These are phyloP conservation scores for Wickerhamiella cacticola DNA, from an alignment of 805 yeast genomes.

Conservation along the genomic window DNA sequence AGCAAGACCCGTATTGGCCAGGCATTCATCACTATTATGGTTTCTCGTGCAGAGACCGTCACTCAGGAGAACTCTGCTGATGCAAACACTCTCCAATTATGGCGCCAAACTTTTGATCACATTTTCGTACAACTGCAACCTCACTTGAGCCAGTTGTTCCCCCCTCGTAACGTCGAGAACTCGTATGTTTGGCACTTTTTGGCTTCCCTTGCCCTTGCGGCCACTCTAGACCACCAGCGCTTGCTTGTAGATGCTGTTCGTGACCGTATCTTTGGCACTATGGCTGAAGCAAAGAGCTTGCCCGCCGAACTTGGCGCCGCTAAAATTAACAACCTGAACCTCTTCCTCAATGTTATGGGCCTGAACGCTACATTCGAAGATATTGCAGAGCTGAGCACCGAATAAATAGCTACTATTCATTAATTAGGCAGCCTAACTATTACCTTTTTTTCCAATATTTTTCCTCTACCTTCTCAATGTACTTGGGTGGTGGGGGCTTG, in stretches of 20 bases:
- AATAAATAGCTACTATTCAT: background rate
- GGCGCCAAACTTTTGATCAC: constrained; percentile 74
- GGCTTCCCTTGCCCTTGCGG: constrained; percentile 87
- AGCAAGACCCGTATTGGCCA: constrained; percentile 64
- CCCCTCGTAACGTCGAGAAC: constrained; percentile 53
- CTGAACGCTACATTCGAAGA: constrained; percentile 82
- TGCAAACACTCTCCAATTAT: constrained; percentile 35
- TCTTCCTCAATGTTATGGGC: constrained; percentile 94
- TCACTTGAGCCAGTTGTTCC: constrained; percentile 67
- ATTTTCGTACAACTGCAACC: constrained; percentile 71
- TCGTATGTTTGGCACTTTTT: constrained; percentile 93
- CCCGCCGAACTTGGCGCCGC: constrained; percentile 42
- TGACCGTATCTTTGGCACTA: constrained; percentile 82
- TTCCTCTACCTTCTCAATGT: too few relatives aligned
- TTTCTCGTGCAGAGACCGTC: constrained; percentile 83
- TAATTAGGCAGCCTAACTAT: background rate
- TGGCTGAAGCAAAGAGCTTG: constrained; percentile 54
- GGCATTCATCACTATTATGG: constrained; percentile 74
- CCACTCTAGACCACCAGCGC: constrained; percentile 77
- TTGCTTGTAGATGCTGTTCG: constrained; percentile 88
- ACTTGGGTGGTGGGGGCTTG: too few relatives aligned
- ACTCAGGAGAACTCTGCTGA: constrained; percentile 46
- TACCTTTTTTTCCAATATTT: background rate
- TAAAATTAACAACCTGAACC: constrained; percentile 66
- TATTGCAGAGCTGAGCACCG: constrained; percentile 52